Evolutionary conservation across 495 filamentous ascomycete species (phyloP).

Genomic region (Lasiosphaeria miniovina): DNA sequence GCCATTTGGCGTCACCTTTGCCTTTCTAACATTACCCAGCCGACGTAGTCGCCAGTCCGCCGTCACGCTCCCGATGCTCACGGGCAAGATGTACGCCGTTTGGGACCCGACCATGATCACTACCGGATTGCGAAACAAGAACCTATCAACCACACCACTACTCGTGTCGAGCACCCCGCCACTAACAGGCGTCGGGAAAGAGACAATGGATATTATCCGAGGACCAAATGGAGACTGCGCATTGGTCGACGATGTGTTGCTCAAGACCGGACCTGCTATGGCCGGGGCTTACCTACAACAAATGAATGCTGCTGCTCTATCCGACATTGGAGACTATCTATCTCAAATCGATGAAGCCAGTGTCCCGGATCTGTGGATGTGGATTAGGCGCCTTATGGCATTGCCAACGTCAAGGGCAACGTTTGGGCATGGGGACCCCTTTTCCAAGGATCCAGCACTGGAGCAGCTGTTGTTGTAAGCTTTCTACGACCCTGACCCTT

Average conservation of each 20-base stretch:
- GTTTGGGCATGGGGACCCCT: background rate
- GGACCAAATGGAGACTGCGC: background rate
- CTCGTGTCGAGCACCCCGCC: background rate
- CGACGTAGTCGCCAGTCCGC: conserved; percentile 12
- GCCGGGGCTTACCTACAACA: background rate
- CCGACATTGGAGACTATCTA: background rate
- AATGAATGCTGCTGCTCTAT: conserved; percentile 6
- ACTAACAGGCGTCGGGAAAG: background rate
- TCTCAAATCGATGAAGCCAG: background rate
- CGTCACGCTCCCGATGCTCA: conserved; percentile 26
- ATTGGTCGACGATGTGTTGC: background rate
- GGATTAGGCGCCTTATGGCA: background rate
- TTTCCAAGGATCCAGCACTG: background rate
- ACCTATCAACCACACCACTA: conserved; percentile 9
- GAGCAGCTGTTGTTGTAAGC: background rate
- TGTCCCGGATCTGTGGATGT: background rate
- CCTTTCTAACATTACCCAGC: background rate
- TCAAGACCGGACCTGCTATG: conserved; percentile 2
- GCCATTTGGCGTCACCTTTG: background rate
- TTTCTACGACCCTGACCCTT: no score
- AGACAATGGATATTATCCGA: background rate
- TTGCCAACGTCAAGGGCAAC: background rate
- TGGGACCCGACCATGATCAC: conserved; percentile 18
- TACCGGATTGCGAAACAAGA: conserved; percentile 16
- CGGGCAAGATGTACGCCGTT: conserved; percentile 25